These are phyloP conservation scores for Schoenoplectus tabernaemontani DNA, from an alignment of 202 grass and related monocot species.

Conservation along the genomic window DNA sequence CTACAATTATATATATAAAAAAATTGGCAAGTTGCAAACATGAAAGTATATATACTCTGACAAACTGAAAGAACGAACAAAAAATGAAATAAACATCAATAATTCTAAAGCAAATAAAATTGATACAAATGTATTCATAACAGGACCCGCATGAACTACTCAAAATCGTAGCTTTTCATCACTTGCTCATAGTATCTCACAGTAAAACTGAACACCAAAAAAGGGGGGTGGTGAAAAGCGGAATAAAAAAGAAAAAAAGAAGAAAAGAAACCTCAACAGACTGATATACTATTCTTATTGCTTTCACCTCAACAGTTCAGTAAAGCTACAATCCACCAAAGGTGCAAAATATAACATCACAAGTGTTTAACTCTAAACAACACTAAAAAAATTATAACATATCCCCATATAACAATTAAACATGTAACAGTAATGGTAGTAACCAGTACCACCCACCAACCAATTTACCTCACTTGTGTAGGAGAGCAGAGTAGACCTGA, in stretches of 20 bases:
- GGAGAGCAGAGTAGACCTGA: constrained; percentile 92
- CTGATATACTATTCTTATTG: constrained; percentile 56
- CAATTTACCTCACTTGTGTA: constrained; percentile 56
- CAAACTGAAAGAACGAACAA: constrained; percentile 3
- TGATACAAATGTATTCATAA: constrained; percentile 27
- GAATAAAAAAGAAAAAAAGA: background rate
- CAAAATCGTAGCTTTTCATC: constrained; percentile 34
- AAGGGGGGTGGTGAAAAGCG: background rate
- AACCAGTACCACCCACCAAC: background rate
- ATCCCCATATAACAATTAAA: constrained; percentile 28
- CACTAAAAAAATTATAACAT: constrained; percentile 21
- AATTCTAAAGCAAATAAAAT: constrained; percentile 27
- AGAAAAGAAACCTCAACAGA: constrained; percentile 27
- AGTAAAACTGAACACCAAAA: constrained; percentile 28
- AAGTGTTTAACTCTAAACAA: constrained; percentile 19
- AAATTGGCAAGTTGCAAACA: background rate
- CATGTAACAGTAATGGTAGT: constrained; percentile 15
- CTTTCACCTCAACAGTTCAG: constrained; percentile 33
- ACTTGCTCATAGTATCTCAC: constrained; percentile 28
- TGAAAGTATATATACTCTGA: background rate
- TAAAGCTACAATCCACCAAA: constrained; percentile 16
- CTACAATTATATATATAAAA: background rate
- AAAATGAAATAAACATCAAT: constrained; percentile 15
- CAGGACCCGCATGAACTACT: constrained; percentile 26
- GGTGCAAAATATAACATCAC: constrained; percentile 40